phyloP scores from a whole-genome alignment of 768 basidiomycete species.

The Lyophyllum decastes region DNA sequence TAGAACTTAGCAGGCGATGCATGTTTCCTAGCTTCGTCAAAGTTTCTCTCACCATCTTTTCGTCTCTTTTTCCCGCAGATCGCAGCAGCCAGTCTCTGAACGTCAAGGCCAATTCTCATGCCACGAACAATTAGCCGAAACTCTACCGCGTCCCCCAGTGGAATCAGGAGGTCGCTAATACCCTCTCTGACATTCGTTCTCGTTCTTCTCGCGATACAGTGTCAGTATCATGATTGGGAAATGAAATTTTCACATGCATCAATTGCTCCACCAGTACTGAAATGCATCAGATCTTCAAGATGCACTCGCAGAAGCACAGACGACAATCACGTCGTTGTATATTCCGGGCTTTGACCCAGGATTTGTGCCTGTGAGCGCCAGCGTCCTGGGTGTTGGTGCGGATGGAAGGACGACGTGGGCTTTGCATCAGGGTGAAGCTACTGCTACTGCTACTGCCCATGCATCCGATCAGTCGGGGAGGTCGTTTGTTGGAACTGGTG shows the following conservation, averaged over 20 bases:
- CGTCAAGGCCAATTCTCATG: neutral
- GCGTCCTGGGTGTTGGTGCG: conserved; percentile 40
- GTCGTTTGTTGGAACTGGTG: conserved; percentile 40
- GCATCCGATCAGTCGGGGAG: conserved; percentile 26
- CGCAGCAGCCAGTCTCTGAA: neutral
- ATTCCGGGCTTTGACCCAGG: conserved; percentile 48
- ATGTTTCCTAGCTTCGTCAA: too few relatives aligned
- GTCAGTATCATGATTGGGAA: neutral
- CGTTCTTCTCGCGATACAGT: neutral
- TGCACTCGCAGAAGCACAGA: conserved; percentile 23
- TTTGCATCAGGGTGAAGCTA: conserved; percentile 31
- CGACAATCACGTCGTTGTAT: conserved; percentile 44
- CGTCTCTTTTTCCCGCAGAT: neutral
- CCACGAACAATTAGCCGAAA: neutral
- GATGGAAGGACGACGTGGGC: conserved; percentile 45
- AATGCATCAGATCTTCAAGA: neutral
- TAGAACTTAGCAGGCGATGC: neutral
- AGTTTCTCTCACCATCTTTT: neutral
- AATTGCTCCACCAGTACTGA: conserved; percentile 4
- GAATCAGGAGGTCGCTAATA: neutral
- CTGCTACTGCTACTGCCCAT: conserved; percentile 30
- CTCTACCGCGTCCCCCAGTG: neutral
- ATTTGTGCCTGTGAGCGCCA: conserved; percentile 42
- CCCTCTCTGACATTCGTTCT: neutral
- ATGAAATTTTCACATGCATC: neutral